Percentiles rank a stretch among this genome's conserved stretches.
Evolutionary conservation across 345 rosid genomes (phyloP).

Genomic region (Eutrema japonicum): DNA sequence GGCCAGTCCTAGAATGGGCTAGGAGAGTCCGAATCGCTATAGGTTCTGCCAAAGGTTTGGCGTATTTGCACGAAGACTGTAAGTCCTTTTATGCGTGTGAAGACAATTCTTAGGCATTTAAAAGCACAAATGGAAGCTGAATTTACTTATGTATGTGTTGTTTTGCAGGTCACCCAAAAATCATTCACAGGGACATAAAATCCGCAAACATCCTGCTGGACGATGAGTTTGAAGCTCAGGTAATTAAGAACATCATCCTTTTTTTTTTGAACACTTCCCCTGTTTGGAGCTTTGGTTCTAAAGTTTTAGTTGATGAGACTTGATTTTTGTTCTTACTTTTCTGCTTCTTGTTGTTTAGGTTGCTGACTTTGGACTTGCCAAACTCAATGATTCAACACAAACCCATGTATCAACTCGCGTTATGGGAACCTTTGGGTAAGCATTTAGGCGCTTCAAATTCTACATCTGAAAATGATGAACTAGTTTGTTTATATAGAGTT

Average conservation of each 20-base stretch:
- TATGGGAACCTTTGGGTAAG: conserved; percentile 99
- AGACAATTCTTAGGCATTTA: background rate
- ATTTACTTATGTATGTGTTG: conserved; percentile 10
- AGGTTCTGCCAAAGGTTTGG: conserved; percentile 97
- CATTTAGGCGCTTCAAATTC: conserved; percentile 5
- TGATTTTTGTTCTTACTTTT: conserved; percentile 1
- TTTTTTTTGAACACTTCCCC: background rate
- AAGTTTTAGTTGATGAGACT: conserved; percentile 6
- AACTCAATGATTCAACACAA: conserved; percentile 71
- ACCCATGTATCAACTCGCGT: conserved; percentile 99
- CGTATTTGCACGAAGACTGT: conserved; percentile 98
- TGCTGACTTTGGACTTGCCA: conserved; percentile 99
- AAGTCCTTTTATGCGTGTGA: conserved; percentile 43
- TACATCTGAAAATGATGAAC: background rate
- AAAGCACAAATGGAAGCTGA: background rate
- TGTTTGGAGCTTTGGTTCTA: background rate
- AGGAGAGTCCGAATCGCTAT: conserved; percentile 83
- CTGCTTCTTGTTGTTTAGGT: conserved; percentile 53
- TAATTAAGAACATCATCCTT: conserved; percentile 29
- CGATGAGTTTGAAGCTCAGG: conserved; percentile 87
- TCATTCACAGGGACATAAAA: conserved; percentile 93
- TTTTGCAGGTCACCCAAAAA: conserved; percentile 83
- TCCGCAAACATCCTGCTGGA: conserved; percentile 89
- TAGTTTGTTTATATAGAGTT: conserved; percentile 1
- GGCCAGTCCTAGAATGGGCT: conserved; percentile 77